A percentile compares a stretch with the other conserved stretches of the same genome.
Conservation (phyloP, 148 eudicot species). For the Euryodendron excelsum region DNA sequence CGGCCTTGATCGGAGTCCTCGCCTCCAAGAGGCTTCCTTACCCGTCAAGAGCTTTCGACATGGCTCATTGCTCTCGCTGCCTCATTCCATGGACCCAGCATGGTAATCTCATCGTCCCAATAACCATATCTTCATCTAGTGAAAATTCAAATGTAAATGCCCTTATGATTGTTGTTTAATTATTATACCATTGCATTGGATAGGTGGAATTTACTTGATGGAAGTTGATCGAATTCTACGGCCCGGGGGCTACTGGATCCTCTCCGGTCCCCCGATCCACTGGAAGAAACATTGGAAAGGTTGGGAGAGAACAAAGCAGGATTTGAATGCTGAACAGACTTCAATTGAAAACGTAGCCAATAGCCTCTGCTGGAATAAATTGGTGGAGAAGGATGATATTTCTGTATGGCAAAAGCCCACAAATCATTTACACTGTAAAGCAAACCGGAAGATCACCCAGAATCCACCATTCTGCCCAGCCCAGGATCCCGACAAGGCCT, state of each 20-base stretch:
- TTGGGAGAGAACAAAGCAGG: conserved; percentile 67
- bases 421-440: conserved; percentile 65
- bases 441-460: conserved; percentile 20
- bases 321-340: conserved; percentile 68
- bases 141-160: too few species aligned
- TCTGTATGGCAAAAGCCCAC: conserved; percentile 77
- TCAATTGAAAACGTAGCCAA: conserved; percentile 62
- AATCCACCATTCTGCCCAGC: conserved; percentile 53
- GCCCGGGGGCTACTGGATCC: conserved; percentile 79
- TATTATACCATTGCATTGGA: background rate
- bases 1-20: conserved; percentile 68
- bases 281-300: conserved; percentile 66
- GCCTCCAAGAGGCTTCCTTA: conserved; percentile 72
- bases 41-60: conserved; percentile 73
- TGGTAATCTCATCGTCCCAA: conserved; percentile 86
- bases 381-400: conserved; percentile 58
- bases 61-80: too few species aligned
- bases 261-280: conserved; percentile 66
- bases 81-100: conserved; percentile 81
- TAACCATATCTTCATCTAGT: too few species aligned
- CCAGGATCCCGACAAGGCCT: conserved; percentile 64
- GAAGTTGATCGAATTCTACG: conserved; percentile 63
- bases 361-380: conserved; percentile 75
- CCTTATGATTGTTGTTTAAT: too few species aligned
- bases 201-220: conserved; percentile 70